phyloP scores from a whole-genome alignment of 2,329 filamentous ascomycete species.

The Ophiostoma perfectum region DNA sequence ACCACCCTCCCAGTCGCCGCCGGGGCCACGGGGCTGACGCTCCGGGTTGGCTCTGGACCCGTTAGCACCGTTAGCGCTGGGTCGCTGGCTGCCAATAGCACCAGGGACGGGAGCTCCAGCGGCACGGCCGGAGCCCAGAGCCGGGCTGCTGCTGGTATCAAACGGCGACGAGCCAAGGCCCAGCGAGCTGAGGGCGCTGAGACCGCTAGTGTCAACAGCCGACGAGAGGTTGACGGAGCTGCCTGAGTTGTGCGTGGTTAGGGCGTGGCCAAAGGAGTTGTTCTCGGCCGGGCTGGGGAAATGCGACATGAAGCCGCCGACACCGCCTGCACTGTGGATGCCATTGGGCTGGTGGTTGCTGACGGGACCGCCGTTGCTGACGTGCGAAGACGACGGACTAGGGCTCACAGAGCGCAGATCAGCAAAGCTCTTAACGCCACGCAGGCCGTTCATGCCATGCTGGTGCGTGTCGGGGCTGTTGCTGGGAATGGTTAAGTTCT shows the following conservation, averaged over 20 bases:
- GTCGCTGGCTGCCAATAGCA: conserved; percentile 61
- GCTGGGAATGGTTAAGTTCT: conserved; percentile 81
- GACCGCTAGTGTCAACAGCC: conserved; percentile 26
- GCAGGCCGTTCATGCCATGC: conserved; percentile 69
- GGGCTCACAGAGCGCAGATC: conserved; percentile 93
- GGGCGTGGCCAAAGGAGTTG: conserved; percentile 34
- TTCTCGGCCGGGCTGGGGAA: conserved; percentile 33
- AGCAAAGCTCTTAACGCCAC: conserved; percentile 93
- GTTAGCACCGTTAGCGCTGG: conserved; percentile 37
- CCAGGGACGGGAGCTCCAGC: conserved; percentile 38
- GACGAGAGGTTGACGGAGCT: background rate
- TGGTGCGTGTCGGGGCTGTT: conserved; percentile 61
- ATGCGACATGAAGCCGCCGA: conserved; percentile 41
- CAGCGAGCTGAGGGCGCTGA: conserved; percentile 48
- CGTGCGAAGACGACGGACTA: conserved; percentile 71
- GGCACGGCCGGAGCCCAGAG: conserved; percentile 6
- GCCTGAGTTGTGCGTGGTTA: conserved; percentile 31
- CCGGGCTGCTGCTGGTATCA: conserved; percentile 32
- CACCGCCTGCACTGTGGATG: conserved; percentile 29
- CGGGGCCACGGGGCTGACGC: conserved; percentile 58
- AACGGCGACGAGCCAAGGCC: conserved; percentile 44
- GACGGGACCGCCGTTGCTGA: conserved; percentile 34
- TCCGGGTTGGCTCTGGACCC: conserved; percentile 47
- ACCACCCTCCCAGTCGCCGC: conserved; percentile 53
- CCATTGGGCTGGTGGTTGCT: conserved; percentile 34